These are phyloP conservation scores for Bryum argenteum DNA, from an alignment of 225 moss, liverwort and hornwort genomes.

Conservation along the genomic window DNA sequence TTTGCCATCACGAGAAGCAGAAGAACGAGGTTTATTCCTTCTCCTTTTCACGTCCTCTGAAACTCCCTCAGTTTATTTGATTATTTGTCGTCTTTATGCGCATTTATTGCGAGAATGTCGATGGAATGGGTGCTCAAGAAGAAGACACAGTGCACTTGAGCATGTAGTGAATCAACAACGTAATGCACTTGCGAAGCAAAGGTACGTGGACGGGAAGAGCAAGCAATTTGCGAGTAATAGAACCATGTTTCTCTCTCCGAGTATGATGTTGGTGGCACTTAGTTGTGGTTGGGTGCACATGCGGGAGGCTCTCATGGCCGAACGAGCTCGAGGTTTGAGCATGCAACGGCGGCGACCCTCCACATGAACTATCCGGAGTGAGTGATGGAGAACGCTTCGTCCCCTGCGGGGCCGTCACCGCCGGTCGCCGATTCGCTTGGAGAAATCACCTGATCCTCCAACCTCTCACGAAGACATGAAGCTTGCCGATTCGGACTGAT, in stretches of 20 bases:
- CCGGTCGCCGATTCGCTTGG: conserved; percentile 96
- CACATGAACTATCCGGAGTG: conserved; percentile 58
- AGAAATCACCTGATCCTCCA: conserved; percentile 69
- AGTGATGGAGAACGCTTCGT: conserved; percentile 87
- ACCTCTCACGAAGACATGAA: conserved; percentile 59
- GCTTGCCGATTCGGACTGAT: conserved; percentile 43
- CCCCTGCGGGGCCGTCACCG: conserved; percentile 97
- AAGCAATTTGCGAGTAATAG: no score
- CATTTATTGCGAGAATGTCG: conserved; percentile 52
- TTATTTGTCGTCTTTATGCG: no score
- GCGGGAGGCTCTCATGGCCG: conserved; percentile 80
- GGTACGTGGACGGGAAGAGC: no score
- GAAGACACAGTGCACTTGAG: conserved; percentile 92
- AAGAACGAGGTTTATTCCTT: conserved; percentile 75
- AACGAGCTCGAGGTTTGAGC: conserved; percentile 71
- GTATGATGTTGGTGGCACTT: no score
- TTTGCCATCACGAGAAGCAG: conserved; percentile 96
- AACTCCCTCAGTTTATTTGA: no score
- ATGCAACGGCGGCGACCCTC: conserved; percentile 63
- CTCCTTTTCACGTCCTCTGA: background rate
- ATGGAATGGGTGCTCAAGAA: conserved; percentile 62
- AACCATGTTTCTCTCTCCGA: no score
- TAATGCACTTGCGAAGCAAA: conserved; percentile 93
- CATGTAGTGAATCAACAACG: conserved; percentile 74
- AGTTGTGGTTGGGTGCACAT: background rate